These are phyloP conservation scores for Inonotus obliquus DNA, from an alignment of 1,284 basidiomycete genomes.

Conservation along the genomic window DNA sequence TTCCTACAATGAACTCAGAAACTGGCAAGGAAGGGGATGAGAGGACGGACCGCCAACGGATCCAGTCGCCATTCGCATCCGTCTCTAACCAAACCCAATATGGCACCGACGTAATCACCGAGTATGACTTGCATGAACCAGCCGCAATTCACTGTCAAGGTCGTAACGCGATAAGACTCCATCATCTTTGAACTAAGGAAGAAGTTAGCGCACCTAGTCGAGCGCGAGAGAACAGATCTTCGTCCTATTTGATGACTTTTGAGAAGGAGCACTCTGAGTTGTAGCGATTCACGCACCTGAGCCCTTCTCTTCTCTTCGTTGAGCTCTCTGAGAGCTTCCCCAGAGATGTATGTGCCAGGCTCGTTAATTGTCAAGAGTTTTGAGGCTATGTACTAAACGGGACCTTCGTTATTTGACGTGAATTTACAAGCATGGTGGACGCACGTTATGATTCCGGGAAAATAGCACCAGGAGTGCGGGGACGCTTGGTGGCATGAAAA, in stretches of 20 bases:
- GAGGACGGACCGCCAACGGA: slow-evolving; percentile 27
- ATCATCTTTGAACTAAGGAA: background rate
- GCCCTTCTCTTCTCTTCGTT: slow-evolving; percentile 34
- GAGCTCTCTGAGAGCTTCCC: slow-evolving; percentile 32
- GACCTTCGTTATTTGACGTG: background rate
- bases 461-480: slow-evolving; percentile 74
- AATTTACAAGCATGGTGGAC: slow-evolving; percentile 23
- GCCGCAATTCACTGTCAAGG: slow-evolving; percentile 66
- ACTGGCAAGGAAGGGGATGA: background rate
- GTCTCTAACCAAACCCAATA: slow-evolving; percentile 65
- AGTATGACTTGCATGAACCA: slow-evolving; percentile 63
- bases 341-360: slow-evolving; percentile 52
- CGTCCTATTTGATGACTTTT: slow-evolving; percentile 37
- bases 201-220: slow-evolving; percentile 37
- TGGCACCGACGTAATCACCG: slow-evolving; percentile 72
- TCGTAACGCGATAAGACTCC: background rate
- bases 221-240: slow-evolving; percentile 78
- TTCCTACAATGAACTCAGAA: background rate
- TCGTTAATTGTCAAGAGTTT: slow-evolving; percentile 80
- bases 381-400: slow-evolving; percentile 68
- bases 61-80: slow-evolving; percentile 69
- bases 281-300: slow-evolving; percentile 36
- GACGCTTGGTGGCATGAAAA: slow-evolving; percentile 74
- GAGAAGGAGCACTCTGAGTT: background rate
- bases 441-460: slow-evolving; percentile 81